Evolutionary conservation across 2,329 filamentous ascomycete species (phyloP).

Genomic region (Drechslerella coelobrocha): DNA sequence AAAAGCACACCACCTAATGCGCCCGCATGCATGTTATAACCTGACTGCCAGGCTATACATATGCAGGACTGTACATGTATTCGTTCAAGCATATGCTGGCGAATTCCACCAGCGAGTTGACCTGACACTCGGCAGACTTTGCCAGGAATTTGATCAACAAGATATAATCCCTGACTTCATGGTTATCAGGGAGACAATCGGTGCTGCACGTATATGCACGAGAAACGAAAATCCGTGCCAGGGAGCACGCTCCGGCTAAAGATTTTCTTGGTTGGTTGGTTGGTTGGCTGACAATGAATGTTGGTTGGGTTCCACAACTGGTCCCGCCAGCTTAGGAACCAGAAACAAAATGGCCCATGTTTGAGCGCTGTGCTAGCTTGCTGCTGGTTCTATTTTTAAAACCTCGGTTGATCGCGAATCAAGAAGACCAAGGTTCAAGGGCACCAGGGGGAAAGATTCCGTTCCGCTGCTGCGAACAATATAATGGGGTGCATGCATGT

Average conservation of each 20-base stretch:
- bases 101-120: background rate
- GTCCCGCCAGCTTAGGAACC: background rate
- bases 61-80: no score
- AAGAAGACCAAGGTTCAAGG: background rate
- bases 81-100: background rate
- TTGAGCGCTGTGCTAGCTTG: background rate
- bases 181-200: background rate
- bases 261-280: conserved; percentile 14
- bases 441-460: background rate
- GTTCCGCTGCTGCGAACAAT: conserved; percentile 2
- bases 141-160: background rate
- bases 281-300: conserved; percentile 12
- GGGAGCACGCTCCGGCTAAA: background rate
- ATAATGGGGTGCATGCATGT: background rate
- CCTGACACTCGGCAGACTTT: no score
- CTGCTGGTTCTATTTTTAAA: conserved; percentile 1
- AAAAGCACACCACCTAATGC: no score
- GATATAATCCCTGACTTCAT: background rate
- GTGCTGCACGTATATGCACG: background rate
- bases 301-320: conserved; percentile 19
- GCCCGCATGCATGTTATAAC: no score
- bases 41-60: no score
- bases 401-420: background rate
- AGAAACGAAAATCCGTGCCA: no score
- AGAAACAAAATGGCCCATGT: background rate